These are phyloP conservation scores for Blepharisma stoltei DNA, from an alignment of 73 alveolate species.

Conservation along the genomic window DNA sequence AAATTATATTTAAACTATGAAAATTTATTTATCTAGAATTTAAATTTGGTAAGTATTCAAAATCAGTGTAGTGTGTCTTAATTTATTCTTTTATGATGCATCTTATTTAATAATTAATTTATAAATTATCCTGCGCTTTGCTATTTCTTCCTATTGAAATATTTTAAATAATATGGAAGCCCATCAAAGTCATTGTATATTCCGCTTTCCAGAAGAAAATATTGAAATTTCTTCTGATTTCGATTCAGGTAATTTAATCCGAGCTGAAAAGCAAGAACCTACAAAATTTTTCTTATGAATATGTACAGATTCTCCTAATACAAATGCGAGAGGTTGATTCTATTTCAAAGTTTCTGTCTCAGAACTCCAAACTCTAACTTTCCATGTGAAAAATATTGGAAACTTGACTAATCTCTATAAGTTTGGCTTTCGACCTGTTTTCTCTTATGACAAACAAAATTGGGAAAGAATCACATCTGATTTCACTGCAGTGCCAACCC, in stretches of 20 bases:
- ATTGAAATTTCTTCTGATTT: conserved; percentile 18
- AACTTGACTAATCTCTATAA: conserved; percentile 23
- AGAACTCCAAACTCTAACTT: conserved; percentile 36
- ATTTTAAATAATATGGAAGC: too few relatives aligned
- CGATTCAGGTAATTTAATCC: conserved; percentile 23
- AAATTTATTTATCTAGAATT: too few relatives aligned
- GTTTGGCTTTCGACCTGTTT: conserved; percentile 32
- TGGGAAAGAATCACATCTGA: conserved; percentile 35
- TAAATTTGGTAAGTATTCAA: too few relatives aligned
- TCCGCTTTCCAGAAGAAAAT: background rate
- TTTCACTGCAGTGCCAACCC: background rate
- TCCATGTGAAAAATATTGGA: conserved; percentile 54
- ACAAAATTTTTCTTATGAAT: background rate
- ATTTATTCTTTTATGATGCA: too few relatives aligned
- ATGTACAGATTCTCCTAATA: background rate
- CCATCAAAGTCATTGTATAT: too few relatives aligned
- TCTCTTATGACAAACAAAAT: conserved; percentile 24
- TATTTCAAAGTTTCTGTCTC: conserved; percentile 58
- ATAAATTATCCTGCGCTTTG: too few relatives aligned
- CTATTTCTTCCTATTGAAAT: too few relatives aligned
- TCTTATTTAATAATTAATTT: too few relatives aligned
- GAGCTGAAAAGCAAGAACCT: background rate
- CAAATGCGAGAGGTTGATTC: conserved; percentile 49
- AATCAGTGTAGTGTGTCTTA: too few relatives aligned
- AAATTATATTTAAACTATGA: too few relatives aligned